Evolutionary conservation across 139 green algal species (phyloP).

Genomic region (Astrephomene gubernaculifera): DNA sequence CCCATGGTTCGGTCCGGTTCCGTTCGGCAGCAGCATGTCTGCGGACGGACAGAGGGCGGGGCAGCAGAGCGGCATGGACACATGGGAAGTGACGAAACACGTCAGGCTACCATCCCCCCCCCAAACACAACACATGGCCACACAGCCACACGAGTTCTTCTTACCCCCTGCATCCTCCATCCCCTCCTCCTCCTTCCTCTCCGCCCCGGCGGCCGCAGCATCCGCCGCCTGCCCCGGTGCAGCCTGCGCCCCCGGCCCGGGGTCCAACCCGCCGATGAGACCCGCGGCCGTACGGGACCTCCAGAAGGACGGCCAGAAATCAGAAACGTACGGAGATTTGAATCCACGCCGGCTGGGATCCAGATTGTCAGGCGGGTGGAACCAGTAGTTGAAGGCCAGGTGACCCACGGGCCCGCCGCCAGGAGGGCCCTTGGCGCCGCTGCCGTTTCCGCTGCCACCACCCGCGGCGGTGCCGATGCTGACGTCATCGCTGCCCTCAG

Average conservation of each 20-base stretch:
- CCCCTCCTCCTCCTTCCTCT: neutral
- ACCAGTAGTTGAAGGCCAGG: constrained; percentile 92
- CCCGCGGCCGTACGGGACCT: neutral
- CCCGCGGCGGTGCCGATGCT: neutral
- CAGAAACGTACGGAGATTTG: constrained; percentile 51
- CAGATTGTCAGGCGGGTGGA: constrained; percentile 88
- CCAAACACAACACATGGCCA: neutral
- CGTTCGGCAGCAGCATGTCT: too few relatives aligned
- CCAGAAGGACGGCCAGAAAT: constrained; percentile 63
- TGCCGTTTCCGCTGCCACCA: neutral
- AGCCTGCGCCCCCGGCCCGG: constrained; percentile 3
- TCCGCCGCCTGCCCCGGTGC: neutral
- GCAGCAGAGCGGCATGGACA: neutral
- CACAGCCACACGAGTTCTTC: too few relatives aligned
- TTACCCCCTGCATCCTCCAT: neutral
- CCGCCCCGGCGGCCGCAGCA: neutral
- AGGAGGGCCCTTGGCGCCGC: too few relatives aligned
- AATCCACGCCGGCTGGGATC: constrained; percentile 43
- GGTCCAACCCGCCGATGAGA: neutral
- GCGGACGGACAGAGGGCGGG: neutral
- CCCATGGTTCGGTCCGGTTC: too few relatives aligned
- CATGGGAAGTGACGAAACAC: neutral
- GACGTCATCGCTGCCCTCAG: neutral
- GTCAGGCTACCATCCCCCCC: neutral
- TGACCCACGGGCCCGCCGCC: constrained; percentile 54